Evolutionary conservation across 2,329 filamentous ascomycete species (phyloP).

Genomic region (Penicillium sp.): DNA sequence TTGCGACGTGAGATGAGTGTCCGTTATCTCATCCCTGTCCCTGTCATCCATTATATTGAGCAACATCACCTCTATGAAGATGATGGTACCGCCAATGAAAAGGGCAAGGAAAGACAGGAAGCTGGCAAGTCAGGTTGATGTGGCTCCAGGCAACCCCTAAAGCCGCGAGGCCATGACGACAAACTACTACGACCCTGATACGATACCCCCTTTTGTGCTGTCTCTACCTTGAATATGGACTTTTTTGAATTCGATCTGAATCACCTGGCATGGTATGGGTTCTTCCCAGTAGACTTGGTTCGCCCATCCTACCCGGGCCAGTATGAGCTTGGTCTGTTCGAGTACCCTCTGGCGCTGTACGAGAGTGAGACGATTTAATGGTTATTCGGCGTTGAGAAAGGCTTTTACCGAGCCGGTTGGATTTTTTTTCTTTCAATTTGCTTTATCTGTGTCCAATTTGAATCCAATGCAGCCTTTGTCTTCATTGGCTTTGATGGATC

Average conservation of each 20-base stretch:
- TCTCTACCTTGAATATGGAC: conserved; percentile 4
- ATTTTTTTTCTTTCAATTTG: neutral
- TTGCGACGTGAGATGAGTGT: conserved; percentile 79
- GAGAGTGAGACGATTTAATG: conserved; percentile 14
- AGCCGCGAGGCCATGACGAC: conserved; percentile 7
- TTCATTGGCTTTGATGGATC: conserved; percentile 1
- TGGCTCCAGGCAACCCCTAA: neutral
- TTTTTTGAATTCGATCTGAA: neutral
- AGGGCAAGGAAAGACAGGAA: conserved; percentile 34
- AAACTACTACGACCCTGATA: conserved; percentile 14
- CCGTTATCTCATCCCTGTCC: conserved; percentile 71
- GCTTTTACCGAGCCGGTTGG: conserved; percentile 4
- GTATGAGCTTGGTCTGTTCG: neutral
- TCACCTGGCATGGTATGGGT: neutral
- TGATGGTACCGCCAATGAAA: conserved; percentile 37
- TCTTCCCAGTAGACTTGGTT: neutral
- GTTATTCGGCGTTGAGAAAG: conserved; percentile 12
- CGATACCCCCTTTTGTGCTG: conserved; percentile 20
- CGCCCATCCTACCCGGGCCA: neutral
- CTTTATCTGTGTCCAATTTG: neutral
- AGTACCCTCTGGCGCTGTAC: conserved; percentile 1
- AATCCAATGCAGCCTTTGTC: neutral
- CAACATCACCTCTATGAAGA: conserved; percentile 66
- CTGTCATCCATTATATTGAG: conserved; percentile 73
- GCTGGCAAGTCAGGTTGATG: conserved; percentile 27